Evolutionary conservation across 176 grass and related monocot species (phyloP), one percentile per base, ranked within the genome.

Genomic region (Thalia dealbata): DNA sequence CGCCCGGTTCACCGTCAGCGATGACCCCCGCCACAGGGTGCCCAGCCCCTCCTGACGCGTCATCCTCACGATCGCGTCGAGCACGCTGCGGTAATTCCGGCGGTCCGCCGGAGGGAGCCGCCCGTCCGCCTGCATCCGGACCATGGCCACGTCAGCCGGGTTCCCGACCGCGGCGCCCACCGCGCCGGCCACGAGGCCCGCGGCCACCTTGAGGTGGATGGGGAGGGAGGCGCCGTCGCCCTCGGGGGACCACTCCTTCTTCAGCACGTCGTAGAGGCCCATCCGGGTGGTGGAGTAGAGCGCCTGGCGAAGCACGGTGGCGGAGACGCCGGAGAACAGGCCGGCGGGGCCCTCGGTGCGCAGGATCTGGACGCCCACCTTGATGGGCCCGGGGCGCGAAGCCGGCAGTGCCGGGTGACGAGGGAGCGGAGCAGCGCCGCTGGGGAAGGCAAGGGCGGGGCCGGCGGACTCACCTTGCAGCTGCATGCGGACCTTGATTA

Each of bases 401-500:
- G 70, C 7, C 50, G 25, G 14, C 14, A 48, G 18, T 19, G 44
- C 61, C 14, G 68, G 12, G n/a, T 22, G 43, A 26, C 14, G 68
- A 19, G 30, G 30, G 6, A n/a, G 65, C 2, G 13, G 8, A 19
- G 50, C n/a, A n/a, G n/a, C 44, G 21, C 24, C 16, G 50, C 4
- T 32, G 26, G 12, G 50, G 25, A 30, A 54, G 25, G 48, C 70
- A 50, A 54, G 50, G 16, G 50, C 70, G 70, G 43, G 25, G 50
- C 50, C 1, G 14, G 54, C 25, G 10, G 50, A 18, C 70, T 73
- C 70, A 10, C 70, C 70, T 14, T 73, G 70, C 15, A 73, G 27
- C 70, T 73, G 70, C 70, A 73, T 73, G 32, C 70, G 48, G 50
- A 73, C 70, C 50, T 73, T 73, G 45, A 73, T 73, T 25, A 73